Percentiles rank a stretch among this genome's conserved stretches.
phyloP scores from a whole-genome alignment of 345 rosid species.

The Psidium guajava region DNA sequence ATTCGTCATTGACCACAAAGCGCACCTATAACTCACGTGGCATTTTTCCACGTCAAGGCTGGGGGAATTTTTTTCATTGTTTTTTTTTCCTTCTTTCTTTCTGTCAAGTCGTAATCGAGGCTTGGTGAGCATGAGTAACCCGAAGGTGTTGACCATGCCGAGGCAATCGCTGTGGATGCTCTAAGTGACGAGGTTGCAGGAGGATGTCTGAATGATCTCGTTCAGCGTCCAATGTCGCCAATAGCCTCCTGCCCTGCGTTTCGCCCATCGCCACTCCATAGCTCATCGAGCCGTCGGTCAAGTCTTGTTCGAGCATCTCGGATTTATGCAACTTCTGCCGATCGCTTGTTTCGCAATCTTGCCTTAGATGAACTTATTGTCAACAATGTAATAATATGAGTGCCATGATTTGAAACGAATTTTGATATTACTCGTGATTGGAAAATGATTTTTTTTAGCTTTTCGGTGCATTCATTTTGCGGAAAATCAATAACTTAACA shows the following conservation, averaged over 20 bases:
- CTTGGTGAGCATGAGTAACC: neutral
- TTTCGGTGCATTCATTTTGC: too few relatives aligned
- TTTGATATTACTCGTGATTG: neutral
- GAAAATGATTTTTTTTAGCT: too few relatives aligned
- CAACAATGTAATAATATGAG: neutral
- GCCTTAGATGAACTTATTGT: neutral
- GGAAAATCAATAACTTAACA: too few relatives aligned
- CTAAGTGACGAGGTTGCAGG: neutral
- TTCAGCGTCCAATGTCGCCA: neutral
- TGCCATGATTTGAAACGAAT: neutral
- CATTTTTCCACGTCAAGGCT: neutral
- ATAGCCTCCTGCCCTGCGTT: neutral
- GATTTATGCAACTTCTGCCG: neutral
- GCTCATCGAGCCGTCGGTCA: neutral
- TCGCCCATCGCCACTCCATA: neutral
- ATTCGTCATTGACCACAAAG: neutral
- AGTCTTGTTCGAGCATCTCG: neutral
- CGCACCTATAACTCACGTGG: too few relatives aligned
- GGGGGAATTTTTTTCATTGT: neutral
- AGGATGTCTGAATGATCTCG: neutral
- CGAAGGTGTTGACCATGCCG: neutral
- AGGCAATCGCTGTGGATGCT: fast-evolving
- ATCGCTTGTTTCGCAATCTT: too few relatives aligned
- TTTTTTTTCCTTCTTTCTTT: neutral
- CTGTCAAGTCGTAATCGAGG: neutral